Base-by-base conservation (phyloP, 345 rosid species). In the Camelina hispida region DNA sequence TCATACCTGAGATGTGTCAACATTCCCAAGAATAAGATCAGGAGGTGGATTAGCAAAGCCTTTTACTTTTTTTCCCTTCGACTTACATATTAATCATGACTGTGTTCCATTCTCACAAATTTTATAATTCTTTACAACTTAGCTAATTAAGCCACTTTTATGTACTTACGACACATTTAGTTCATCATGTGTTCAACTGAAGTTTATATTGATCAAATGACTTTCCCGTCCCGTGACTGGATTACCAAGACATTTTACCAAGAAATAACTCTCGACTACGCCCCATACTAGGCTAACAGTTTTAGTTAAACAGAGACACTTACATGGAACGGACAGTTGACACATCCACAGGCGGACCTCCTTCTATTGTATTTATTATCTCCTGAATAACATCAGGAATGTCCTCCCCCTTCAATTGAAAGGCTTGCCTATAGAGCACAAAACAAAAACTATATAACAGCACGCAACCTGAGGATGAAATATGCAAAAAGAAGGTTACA, bases 311-410 rank as follows among this genome's bases (percentile, higher is more conserved):
- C 14, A 55, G 22, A 76, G 32, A 70, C 43, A 74, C 97, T 88
- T 90, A 94, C 98, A 91, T 88, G 50, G 96, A 89, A 63, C 94
- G 96, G 67, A 86, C 96, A 51, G 84, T 84, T 71, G 98, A 85
- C 58, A 91, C 96, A 74, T 94, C 98, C 78, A 88, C 96, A 1
- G 98, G 93, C 6, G 97, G 98, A 58, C 96, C 93, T 57, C 98
- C 97, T 85, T 94, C 98, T 35, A 94, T 85, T 52, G 98, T 91
- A 85, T 85, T 90, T 61, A 94, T 87, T 72, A 94, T 94, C 78
- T 94, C 98, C 67, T 83, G 60, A 82, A 91, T 85, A 57, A 83
- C 83, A 66, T 68, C 81, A 62, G 90, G 86, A 56, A 91, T 83
- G 79, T 79, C 80, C 75, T 90, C 98, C 77, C 87, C 91, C 81